A percentile compares a stretch with the other conserved stretches of the same genome.
Conservation (phyloP, 1,284 basidiomycete genomes). For the Trichosporon sp. region DNA sequence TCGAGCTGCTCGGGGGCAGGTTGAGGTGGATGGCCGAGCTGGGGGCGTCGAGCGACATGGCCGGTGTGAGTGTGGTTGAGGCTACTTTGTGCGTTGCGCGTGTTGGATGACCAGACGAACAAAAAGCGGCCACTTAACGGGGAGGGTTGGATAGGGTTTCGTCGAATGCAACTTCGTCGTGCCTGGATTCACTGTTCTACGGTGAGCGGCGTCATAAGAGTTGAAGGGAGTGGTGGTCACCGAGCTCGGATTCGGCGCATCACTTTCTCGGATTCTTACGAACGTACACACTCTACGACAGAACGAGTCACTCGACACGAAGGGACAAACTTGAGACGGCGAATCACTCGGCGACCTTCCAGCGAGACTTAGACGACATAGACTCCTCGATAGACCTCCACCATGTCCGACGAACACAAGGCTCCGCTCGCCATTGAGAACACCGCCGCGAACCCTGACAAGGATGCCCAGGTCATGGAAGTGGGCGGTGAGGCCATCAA, state of each 20-base stretch:
- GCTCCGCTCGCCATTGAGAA: slow-evolving; percentile 28
- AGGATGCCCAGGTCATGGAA: slow-evolving; percentile 41
- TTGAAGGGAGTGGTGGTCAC: not conserved
- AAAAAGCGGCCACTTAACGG: slow-evolving; percentile 20
- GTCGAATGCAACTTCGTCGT: not conserved
- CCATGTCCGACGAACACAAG: slow-evolving; percentile 22
- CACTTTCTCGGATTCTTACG: not conserved
- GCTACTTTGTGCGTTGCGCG: slow-evolving; percentile 10
- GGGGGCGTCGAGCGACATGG: slow-evolving; percentile 54
- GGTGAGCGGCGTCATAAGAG: not conserved
- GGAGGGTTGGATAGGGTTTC: slow-evolving; percentile 1
- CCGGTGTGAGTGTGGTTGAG: slow-evolving; percentile 23
- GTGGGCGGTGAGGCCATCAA: slow-evolving; percentile 50
- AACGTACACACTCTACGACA: not conserved
- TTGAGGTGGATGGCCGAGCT: slow-evolving; percentile 55
- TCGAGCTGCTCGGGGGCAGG: slow-evolving; percentile 49
- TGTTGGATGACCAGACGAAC: slow-evolving; percentile 14
- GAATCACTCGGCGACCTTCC: too few relatives aligned
- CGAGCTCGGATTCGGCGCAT: not conserved
- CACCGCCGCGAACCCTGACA: slow-evolving; percentile 24
- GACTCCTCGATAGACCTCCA: not conserved
- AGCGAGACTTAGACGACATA: not conserved
- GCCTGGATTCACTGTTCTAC: not conserved
- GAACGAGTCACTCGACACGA: not conserved
- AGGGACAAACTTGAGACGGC: not conserved